These are phyloP conservation scores for Nannizziopsis arthrosporioides DNA, from an alignment of 2,329 filamentous ascomycete genomes.

Conservation along the genomic window DNA sequence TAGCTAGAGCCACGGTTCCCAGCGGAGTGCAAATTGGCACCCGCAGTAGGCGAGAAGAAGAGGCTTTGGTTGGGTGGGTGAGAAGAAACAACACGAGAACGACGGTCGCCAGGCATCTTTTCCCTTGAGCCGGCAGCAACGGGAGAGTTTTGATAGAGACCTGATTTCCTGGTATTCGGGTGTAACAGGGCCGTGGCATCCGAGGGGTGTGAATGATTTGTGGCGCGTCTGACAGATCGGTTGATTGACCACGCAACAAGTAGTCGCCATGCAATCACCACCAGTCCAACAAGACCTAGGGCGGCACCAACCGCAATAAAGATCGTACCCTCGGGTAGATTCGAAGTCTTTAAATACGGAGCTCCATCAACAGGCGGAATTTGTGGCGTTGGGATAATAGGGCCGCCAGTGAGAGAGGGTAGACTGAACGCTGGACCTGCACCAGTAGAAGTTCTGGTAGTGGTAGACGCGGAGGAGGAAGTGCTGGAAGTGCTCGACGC, in stretches of 20 bases:
- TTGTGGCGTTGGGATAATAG: constrained; percentile 57
- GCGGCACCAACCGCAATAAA: constrained; percentile 91
- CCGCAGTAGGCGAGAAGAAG: constrained; percentile 92
- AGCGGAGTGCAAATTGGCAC: constrained; percentile 44
- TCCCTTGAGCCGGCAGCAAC: constrained; percentile 44
- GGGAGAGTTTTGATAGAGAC: constrained; percentile 20
- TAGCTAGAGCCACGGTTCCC: constrained; percentile 61
- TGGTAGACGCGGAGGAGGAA: constrained; percentile 15
- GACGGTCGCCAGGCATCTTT: constrained; percentile 32
- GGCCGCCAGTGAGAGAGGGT: constrained; percentile 46
- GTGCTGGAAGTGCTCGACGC: constrained; percentile 19
- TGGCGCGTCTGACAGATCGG: constrained; percentile 75
- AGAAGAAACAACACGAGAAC: constrained; percentile 29
- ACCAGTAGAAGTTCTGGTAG: constrained; percentile 18
- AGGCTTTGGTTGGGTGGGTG: constrained; percentile 57
- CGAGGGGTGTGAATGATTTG: constrained; percentile 57
- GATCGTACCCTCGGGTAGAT: constrained; percentile 78
- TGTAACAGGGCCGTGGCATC: constrained; percentile 49
- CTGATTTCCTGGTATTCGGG: constrained; percentile 31
- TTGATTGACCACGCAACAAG: constrained; percentile 85
- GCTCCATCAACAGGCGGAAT: constrained; percentile 76
- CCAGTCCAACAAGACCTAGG: constrained; percentile 67
- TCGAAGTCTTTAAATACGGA: constrained; percentile 83
- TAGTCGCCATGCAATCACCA: constrained; percentile 77
- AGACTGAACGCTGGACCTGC: constrained; percentile 27